Evolutionary conservation across 352 stramenopile genomes (phyloP), one percentile per base, ranked within the genome.

Genomic region (Globisporangium spinosum): DNA sequence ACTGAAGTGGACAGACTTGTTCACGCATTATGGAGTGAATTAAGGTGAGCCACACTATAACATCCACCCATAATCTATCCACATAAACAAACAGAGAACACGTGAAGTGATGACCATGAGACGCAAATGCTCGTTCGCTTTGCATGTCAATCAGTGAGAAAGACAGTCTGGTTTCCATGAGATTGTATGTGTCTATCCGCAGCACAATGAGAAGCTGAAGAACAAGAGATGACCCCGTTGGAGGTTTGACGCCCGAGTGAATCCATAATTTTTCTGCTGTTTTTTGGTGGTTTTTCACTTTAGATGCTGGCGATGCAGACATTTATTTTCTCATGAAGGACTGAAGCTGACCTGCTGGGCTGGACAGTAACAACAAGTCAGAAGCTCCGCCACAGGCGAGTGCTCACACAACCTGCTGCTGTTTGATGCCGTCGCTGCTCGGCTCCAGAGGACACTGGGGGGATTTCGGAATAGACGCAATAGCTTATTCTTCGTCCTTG

Each of bases 401-500:
- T 51, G 43, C 43, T 51, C 43, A 23, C 43, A 49, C 15, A 49
- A 51, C 17, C 17, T 51, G 17, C 43, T 22, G 43, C 17, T 51
- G 43, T 7, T 22, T 51, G 43, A 17, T 23, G 15, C 15, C 17
- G 6, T 51, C 43, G 5, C 43, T 12, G 43, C 43, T 51, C 17
- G 17, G 8, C 43, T 51, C 43, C 15, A 4, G 40, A 20, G 43
- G 15, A 51, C 43, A 23, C 43, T 51, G 43, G 6, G 17, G 43
- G 43, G 17, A 23, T 51, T 12, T 51, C 5, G 43, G 23, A 60
- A 49, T 47, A 49, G 58, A 45, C 9, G 23, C 38, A 27, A 25
- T 29, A 49, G 27, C 49, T 57, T 69, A 62, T 68, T 72, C 55
- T 13, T 72, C 67, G 54, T 68, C 62, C 60, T 90, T 78, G 47